Evolutionary conservation across 2,329 filamentous ascomycete species (phyloP), one percentile per base, ranked within the genome.

Genomic region (Xylaria arbuscula): DNA sequence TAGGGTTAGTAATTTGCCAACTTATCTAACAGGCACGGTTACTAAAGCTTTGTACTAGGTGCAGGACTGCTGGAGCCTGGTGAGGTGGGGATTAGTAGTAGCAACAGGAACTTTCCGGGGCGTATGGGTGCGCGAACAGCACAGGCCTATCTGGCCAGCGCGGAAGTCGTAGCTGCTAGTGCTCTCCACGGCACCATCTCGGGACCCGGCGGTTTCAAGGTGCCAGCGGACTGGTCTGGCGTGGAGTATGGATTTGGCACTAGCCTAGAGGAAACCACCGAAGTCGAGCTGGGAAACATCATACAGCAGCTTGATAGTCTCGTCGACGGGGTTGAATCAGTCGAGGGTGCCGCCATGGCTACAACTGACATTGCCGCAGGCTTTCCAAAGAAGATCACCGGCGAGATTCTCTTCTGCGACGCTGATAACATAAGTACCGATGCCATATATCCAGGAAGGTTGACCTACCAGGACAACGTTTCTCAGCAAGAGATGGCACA

Each of bases 381-480:
- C 47, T 98, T 98, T 78, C 94, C 94, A 0, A 91, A 94, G 74
- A 90, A 89, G 70, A 89, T 98, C 13, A 84, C 86, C 11, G 95
- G 95, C 32, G 93, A 98, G 79, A 97, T 98, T 67, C 75, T 81
- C 78, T 61, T 78, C 80, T 81, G 85, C 78, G 93, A 97, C 75
- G 89, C 88, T 0, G 91, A 94, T 51, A 76, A 75, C 48, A 89
- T 97, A 78, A 93, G 96, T 81, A 98, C 94, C 0, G 94, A 98
- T 76, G 91, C n/a, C 63, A 97, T 98, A 78, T 98, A 98, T 79
- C 92, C 94, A 0, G 93, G 93, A 5, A 94, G 94, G 77, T 94
- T 93, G 79, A 98, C 94, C 0, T 98, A 98, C 81, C 93, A 97
- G 77, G 94, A 98, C 77, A 87, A 93, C 75, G 85, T 98, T 0